phyloP scores from a whole-genome alignment of 2,329 filamentous ascomycete species.

The Trichoderma breve region DNA sequence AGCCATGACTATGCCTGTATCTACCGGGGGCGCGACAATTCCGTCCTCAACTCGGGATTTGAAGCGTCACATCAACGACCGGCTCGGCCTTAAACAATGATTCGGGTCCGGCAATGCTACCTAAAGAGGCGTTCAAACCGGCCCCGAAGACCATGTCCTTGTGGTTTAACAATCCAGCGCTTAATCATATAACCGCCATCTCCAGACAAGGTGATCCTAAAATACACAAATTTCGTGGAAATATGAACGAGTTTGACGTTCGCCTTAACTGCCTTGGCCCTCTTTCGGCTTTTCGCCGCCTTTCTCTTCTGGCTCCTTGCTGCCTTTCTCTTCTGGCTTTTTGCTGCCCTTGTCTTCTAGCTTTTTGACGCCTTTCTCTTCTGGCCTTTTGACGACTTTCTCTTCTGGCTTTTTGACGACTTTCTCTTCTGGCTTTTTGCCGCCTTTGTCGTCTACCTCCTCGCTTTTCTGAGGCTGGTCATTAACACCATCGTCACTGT shows the following conservation, averaged over 20 bases:
- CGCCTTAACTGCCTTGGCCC: neutral
- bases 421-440: no score
- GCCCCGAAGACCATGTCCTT: neutral
- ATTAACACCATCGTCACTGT: conserved; percentile 14
- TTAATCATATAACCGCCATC: neutral
- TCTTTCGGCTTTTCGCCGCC: neutral
- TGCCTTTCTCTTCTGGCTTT: no score
- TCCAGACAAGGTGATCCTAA: neutral
- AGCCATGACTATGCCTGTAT: neutral
- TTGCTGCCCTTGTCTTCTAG: no score
- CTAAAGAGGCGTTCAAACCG: neutral
- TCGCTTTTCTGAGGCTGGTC: neutral
- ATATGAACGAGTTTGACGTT: neutral
- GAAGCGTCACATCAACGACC: neutral
- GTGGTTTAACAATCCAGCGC: neutral
- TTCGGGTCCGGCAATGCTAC: neutral
- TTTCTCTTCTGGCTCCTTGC: neutral
- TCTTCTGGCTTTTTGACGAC: no score
- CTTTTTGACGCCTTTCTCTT: no score
- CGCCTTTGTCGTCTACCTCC: neutral
- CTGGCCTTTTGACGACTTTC: neutral
- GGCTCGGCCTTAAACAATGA: neutral
- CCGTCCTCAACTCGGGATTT: neutral
- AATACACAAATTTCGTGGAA: neutral
- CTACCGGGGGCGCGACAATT: neutral